phyloP scores from a whole-genome alignment of 495 filamentous ascomycete genomes.

The Amphirosellinia nigrospora region DNA sequence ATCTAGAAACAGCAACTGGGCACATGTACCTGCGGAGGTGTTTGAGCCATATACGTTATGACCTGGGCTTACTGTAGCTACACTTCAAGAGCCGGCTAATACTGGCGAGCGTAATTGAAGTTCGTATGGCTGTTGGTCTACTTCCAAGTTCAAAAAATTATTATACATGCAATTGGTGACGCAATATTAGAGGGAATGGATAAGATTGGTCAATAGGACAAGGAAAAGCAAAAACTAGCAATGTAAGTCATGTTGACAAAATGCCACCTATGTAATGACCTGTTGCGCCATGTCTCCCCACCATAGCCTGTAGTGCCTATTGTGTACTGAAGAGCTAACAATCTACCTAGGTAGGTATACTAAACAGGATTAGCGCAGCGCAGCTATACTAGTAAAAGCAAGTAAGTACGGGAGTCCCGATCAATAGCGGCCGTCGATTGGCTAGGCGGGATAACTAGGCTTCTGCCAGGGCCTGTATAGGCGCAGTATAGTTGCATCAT shows the following conservation, averaged over 20 bases:
- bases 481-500: conserved; percentile 36
- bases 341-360: no score
- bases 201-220: neutral
- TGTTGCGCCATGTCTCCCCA: conserved; percentile 21
- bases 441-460: neutral
- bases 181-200: neutral
- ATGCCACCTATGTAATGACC: conserved; percentile 22
- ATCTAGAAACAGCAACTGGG: neutral
- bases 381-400: conserved; percentile 21
- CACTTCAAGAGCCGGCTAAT: neutral
- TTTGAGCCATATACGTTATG: neutral
- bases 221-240: neutral
- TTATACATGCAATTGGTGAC: neutral
- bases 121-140: neutral
- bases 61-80: neutral
- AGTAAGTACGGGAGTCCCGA: conserved; percentile 21
- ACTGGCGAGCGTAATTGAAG: neutral
- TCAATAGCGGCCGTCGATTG: conserved; percentile 13
- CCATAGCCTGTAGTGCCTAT: conserved; percentile 10
- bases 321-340: neutral
- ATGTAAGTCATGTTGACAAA: conserved; percentile 27
- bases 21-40: neutral
- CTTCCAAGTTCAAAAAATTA: no score
- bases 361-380: conserved; percentile 2
- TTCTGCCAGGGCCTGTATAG: conserved; percentile 7